These are phyloP conservation scores for Pelargonium cotyledonis DNA, from an alignment of 441 rosid genomes.

Conservation along the genomic window DNA sequence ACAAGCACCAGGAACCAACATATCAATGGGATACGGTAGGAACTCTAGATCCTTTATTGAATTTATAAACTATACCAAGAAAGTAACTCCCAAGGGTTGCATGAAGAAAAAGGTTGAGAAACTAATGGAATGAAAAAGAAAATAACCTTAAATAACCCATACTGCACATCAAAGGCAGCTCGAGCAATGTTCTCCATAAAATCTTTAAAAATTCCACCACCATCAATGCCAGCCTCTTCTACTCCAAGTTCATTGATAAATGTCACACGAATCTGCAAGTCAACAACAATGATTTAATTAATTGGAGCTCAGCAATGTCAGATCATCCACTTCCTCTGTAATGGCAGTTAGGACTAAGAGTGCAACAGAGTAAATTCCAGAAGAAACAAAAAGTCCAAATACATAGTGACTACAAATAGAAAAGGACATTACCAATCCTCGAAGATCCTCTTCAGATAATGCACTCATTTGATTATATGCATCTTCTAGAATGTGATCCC, in stretches of 20 bases:
- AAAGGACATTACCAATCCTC: constrained; percentile 58
- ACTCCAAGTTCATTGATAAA: constrained; percentile 97
- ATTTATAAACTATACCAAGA: not conserved
- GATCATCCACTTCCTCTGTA: not conserved
- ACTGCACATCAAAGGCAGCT: constrained; percentile 96
- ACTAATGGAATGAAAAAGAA: constrained; percentile 8
- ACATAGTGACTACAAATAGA: constrained; percentile 16
- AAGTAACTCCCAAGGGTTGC: constrained; percentile 3
- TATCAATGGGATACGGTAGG: not conserved
- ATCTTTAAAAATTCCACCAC: constrained; percentile 99
- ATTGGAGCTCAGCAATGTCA: constrained; percentile 13
- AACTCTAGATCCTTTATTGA: not conserved
- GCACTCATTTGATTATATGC: constrained; percentile 96
- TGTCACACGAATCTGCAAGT: constrained; percentile 82
- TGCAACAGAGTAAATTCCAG: constrained; percentile 14
- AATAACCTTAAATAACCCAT: constrained; percentile 90
- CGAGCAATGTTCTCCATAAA: constrained; percentile 97
- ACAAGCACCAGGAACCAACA: not conserved
- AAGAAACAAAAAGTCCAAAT: not conserved
- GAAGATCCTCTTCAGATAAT: constrained; percentile 92
- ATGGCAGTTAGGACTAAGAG: constrained; percentile 17
- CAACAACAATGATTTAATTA: constrained; percentile 24
- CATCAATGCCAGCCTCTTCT: constrained; percentile 99
- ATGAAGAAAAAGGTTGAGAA: not conserved
- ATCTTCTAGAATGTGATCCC: constrained; percentile 96